Evolutionary conservation across 352 stramenopile species (phyloP), one percentile per base, ranked within the genome.

Genomic region (Globisporangium rhizosaccharum): DNA sequence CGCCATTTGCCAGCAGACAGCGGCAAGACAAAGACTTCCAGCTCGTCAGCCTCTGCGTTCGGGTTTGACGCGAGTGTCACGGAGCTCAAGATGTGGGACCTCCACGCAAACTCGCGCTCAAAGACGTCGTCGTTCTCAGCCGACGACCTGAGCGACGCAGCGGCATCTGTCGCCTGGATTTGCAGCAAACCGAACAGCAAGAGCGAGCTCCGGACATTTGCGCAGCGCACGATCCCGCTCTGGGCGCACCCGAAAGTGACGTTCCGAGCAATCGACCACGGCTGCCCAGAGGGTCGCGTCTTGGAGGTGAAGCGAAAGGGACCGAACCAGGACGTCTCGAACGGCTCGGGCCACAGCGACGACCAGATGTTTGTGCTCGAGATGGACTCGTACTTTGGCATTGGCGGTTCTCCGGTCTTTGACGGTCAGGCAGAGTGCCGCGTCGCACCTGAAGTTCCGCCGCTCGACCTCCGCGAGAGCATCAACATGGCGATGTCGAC

Each of bases 341-440:
- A 71, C 61, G 79, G 67, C 37, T 68, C 51, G 65, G 66, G 76
- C 60, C 53, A 80, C 44, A 71, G 72, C 45, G 76, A 86, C 20
- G 80, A 88, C 28, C 79, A 90, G 61, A 66, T 92, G 30, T 92
- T 92, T 64, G 83, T 90, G 51, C 79, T 92, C 63, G 81, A 92
- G 54, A 92, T 92, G 83, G 83, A 92, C 67, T 87, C 80, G 37
- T 92, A 92, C 67, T 92, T 92, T 67, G 83, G 83, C 12, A 79
- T 90, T n/a, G 81, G 83, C 6, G 81, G 76, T 1, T 92, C 83
- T 3, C 83, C 83, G 7, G 80, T 92, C 11, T 90, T 92, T 58
- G 67, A 87, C 44, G 80, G 79, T 7, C 66, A 75, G 44, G 57
- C 69, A 3, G 63, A 73, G 52, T 63, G 59, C 15, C 64, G 65